Percentiles rank a stretch among this genome's conserved stretches.
phyloP scores from a whole-genome alignment of 768 basidiomycete species.

The Trametes cingulata region DNA sequence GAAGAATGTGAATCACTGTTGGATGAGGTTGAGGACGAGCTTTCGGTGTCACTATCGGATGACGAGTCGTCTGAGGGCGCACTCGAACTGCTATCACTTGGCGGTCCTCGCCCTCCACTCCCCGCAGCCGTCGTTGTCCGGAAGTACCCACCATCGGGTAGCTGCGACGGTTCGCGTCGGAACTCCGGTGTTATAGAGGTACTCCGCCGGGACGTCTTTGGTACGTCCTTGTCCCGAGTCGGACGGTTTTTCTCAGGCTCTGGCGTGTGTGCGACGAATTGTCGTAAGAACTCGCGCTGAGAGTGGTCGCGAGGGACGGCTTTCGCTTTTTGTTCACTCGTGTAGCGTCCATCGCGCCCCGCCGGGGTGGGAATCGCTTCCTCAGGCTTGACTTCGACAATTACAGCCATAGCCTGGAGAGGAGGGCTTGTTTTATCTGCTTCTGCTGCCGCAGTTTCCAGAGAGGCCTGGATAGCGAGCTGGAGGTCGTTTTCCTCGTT shows the following conservation, averaged over 20 bases:
- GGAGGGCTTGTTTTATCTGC: neutral
- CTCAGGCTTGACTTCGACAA: neutral
- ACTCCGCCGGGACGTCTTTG: neutral
- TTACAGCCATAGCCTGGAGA: neutral
- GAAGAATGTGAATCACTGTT: neutral
- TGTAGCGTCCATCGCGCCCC: neutral
- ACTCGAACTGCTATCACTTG: neutral
- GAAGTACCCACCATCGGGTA: neutral
- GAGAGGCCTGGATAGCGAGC: too few species aligned
- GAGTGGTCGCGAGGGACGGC: neutral
- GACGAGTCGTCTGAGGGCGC: neutral
- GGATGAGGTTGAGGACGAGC: neutral
- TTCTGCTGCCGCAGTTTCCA: neutral
- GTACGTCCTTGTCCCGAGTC: neutral
- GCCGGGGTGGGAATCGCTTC: neutral
- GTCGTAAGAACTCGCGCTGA: neutral
- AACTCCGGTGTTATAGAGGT: neutral
- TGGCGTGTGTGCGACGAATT: neutral
- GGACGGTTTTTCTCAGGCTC: neutral
- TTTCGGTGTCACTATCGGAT: neutral
- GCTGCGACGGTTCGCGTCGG: neutral
- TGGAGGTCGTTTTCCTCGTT: too few species aligned
- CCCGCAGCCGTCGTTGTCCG: neutral
- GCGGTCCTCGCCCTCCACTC: neutral
- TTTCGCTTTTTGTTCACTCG: neutral